Evolutionary conservation across 805 yeast genomes (phyloP).

Genomic region (Scheffersomyces ergatensis): DNA sequence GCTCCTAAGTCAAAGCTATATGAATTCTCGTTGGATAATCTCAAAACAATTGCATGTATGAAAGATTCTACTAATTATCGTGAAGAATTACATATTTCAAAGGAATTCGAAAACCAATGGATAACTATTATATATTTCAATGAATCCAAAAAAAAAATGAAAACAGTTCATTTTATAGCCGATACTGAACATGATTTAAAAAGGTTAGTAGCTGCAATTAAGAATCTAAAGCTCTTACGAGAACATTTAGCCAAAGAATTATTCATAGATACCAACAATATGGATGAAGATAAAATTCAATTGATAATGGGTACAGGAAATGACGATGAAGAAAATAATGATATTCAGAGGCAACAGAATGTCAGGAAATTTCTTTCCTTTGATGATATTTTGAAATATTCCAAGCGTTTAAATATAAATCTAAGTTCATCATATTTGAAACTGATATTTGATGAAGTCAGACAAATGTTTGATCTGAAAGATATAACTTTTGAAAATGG

Average conservation of each 20-base stretch:
- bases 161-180: constrained; percentile 79
- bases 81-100: constrained; percentile 75
- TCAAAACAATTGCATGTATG: constrained; percentile 59
- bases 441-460: constrained; percentile 40
- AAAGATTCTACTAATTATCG: constrained; percentile 79
- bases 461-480: constrained; percentile 15
- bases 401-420: constrained; percentile 69
- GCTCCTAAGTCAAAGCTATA: constrained; percentile 30
- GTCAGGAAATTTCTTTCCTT: constrained; percentile 45
- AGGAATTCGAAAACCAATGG: constrained; percentile 70
- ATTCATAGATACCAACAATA: constrained; percentile 36
- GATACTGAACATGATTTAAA: constrained; percentile 57
- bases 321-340: constrained; percentile 5
- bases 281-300: constrained; percentile 24
- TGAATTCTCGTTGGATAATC: constrained; percentile 54
- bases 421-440: constrained; percentile 54
- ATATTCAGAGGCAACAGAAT: constrained; percentile 11
- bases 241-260: constrained; percentile 63
- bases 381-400: constrained; percentile 64
- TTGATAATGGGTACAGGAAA: constrained; percentile 21
- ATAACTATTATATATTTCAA: constrained; percentile 72
- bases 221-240: constrained; percentile 60
- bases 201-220: constrained; percentile 54
- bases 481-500: constrained; percentile 27
- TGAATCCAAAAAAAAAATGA: constrained; percentile 58